Base-by-base conservation (phyloP, 139 green algal species). In the Closterium sp. region DNA sequence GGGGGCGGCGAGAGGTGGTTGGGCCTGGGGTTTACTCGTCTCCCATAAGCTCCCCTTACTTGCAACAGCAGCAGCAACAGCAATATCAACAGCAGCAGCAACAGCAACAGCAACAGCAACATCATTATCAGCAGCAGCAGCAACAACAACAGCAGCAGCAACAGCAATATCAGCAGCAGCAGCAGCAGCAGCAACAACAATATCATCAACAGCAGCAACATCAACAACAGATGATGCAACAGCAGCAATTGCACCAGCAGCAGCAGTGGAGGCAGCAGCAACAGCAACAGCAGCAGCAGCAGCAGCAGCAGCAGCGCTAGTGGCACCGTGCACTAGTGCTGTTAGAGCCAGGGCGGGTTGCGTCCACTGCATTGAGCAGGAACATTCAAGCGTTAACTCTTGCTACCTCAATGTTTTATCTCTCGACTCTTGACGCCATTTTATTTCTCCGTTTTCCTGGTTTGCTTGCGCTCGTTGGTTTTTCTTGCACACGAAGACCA, bases 301-400 rank as follows among this genome's bases (percentile, higher is more conserved):
- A 86, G 83, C 83, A 86, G 81, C 81, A 86, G 83, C 83, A 86
- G n/a, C 83, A 86, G 83, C 83, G 55, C 55, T 76, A 76, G 25
- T 76, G 55, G 12, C n/a, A n/a, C n/a, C n/a, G n/a, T n/a, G n/a
- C n/a, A n/a, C n/a, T n/a, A n/a, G n/a, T n/a, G n/a, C n/a, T n/a
- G n/a, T n/a, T n/a, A n/a, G n/a, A n/a, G n/a, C n/a, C n/a, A n/a
- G n/a, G n/a, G n/a, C n/a, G n/a, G n/a, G n/a, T n/a, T n/a, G n/a
- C n/a, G n/a, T n/a, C n/a, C n/a, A n/a, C n/a, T n/a, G n/a, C n/a
- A n/a, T n/a, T n/a, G n/a, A n/a, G n/a, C n/a, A n/a, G n/a, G n/a
- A n/a, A n/a, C n/a, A n/a, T n/a, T n/a, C n/a, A n/a, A n/a, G n/a
- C n/a, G n/a, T n/a, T n/a, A n/a, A n/a, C n/a, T n/a, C n/a, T n/a